Conservation (phyloP, 208 protist species). For the Leishmania aethiopica region DNA sequence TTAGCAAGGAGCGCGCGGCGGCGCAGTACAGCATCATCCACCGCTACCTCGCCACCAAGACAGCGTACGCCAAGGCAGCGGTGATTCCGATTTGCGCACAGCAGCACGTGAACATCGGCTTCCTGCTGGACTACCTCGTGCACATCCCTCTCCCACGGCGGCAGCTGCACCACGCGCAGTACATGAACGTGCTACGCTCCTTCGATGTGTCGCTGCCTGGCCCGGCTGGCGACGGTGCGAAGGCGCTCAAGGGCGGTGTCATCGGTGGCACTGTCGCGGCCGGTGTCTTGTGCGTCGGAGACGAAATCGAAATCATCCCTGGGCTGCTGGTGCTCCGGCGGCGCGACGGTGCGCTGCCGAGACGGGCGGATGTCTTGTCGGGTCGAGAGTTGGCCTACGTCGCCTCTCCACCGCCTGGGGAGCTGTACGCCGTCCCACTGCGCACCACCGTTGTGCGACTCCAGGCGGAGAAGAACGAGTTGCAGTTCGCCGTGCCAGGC, state of each 20-base stretch:
- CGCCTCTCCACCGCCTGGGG: slow-evolving; percentile 43
- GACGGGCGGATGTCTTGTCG: slow-evolving; percentile 12
- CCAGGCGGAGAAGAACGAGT: slow-evolving; percentile 97
- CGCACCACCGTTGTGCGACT: slow-evolving; percentile 93
- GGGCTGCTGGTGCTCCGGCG: slow-evolving; percentile 88
- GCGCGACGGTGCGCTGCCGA: slow-evolving; percentile 56
- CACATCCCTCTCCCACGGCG: slow-evolving; percentile 97
- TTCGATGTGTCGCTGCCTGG: slow-evolving; percentile 99
- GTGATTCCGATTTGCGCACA: slow-evolving; percentile 99
- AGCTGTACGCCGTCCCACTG: slow-evolving; percentile 95
- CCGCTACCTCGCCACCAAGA: slow-evolving; percentile 87
- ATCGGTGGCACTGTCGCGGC: slow-evolving; percentile 98
- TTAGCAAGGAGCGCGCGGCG: slow-evolving; percentile 93
- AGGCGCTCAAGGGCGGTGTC: slow-evolving; percentile 97
- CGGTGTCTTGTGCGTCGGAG: slow-evolving; percentile 96
- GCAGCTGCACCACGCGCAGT: slow-evolving; percentile 92
- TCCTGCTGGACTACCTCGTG: slow-evolving; percentile 97
- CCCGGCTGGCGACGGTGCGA: slow-evolving; percentile 69
- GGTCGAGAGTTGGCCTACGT: slow-evolving; percentile 20
- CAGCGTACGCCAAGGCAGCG: slow-evolving; percentile 85
- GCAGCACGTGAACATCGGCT: slow-evolving; percentile 98
- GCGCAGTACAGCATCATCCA: slow-evolving; percentile 97
- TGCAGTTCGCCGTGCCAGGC: slow-evolving; percentile 99
- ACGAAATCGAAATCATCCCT: slow-evolving; percentile 99
- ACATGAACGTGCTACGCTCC: slow-evolving; percentile 99